These are phyloP conservation scores for Russula ochroleuca DNA, from an alignment of 768 basidiomycete species.

Conservation along the genomic window DNA sequence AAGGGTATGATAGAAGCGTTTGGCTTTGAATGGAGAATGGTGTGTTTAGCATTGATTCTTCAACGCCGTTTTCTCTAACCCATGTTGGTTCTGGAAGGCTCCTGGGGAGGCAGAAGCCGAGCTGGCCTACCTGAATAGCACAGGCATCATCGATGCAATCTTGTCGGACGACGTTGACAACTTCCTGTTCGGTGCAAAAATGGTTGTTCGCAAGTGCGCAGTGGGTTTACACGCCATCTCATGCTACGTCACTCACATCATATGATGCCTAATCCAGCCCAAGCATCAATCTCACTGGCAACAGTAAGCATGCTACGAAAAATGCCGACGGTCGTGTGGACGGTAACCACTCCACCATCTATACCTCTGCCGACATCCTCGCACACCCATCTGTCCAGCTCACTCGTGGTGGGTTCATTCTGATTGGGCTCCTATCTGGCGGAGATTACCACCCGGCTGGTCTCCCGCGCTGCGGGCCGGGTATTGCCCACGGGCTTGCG, in stretches of 20 bases:
- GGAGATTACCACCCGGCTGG: constrained; percentile 85
- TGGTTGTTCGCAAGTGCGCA: constrained; percentile 77
- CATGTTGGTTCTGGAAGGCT: constrained; percentile 49
- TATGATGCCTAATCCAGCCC: constrained; percentile 40
- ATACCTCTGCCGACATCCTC: constrained; percentile 38
- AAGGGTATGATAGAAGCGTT: constrained; percentile 74
- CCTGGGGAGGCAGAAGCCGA: constrained; percentile 96
- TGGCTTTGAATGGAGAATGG: constrained; percentile 73
- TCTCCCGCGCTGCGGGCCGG: constrained; percentile 60
- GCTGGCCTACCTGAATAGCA: constrained; percentile 76
- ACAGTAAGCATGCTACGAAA: constrained; percentile 56
- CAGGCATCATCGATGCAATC: constrained; percentile 82
- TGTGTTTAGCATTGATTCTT: constrained; percentile 33
- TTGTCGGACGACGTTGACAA: constrained; percentile 93
- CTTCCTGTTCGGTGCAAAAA: constrained; percentile 81
- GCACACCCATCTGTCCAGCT: constrained; percentile 50
- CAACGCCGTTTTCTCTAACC: constrained; percentile 25
- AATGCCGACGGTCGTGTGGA: constrained; percentile 69
- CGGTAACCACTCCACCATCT: constrained; percentile 58
- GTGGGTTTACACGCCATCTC: neutral
- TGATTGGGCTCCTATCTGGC: constrained; percentile 81
- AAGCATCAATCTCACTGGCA: constrained; percentile 69
- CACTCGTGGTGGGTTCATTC: constrained; percentile 62
- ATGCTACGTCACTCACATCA: neutral
- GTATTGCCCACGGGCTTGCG: constrained; percentile 73